Evolutionary conservation across 106 monocot species (phyloP), one percentile per base, ranked within the genome.

Genomic region (Allium cepa): DNA sequence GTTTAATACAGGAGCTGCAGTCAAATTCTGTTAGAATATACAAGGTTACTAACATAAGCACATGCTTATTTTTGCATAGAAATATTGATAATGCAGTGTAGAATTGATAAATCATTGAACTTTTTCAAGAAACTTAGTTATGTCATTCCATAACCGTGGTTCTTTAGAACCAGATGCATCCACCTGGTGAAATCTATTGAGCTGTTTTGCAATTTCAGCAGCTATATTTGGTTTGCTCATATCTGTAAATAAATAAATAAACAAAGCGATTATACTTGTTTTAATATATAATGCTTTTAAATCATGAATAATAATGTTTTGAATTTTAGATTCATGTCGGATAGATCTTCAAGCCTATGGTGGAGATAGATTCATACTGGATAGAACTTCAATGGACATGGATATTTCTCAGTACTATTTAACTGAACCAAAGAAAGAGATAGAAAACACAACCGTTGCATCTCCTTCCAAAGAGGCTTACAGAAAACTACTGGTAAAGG

Each of bases 91-190:
- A 10, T 50, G n/a, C 0, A 47, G 8, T 47, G 17, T 47, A 5
- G 63, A 49, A 65, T 17, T 16, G 26, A 17, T 17, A 49, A 36
- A 7, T 47, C 15, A 49, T 6, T 26, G 36, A 97, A 92, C 92
- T 89, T 92, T 67, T 57, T 86, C 75, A 46, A 92, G 60, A 65
- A 97, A 97, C 66, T 80, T 97, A 49, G 63, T 82, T 47, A 92
- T 75, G 79, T 92, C 96, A 73, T 73, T 78, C 96, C 96, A 97
- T 53, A 97, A 62, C 71, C 89, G 92, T 70, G 96, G 89, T 75
- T 89, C 84, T 80, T 53, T 92, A 49, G 92, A 81, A 70, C 88
- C 80, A 49, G 87, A 80, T 74, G 92, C 82, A 9, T 79, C 80
- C 60, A 97, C 77, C 62, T 87, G 78, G 78, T 97, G 92, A 69